Conservation (phyloP, 2,329 filamentous ascomycete genomes). For the Fusarium beomiforme region DNA sequence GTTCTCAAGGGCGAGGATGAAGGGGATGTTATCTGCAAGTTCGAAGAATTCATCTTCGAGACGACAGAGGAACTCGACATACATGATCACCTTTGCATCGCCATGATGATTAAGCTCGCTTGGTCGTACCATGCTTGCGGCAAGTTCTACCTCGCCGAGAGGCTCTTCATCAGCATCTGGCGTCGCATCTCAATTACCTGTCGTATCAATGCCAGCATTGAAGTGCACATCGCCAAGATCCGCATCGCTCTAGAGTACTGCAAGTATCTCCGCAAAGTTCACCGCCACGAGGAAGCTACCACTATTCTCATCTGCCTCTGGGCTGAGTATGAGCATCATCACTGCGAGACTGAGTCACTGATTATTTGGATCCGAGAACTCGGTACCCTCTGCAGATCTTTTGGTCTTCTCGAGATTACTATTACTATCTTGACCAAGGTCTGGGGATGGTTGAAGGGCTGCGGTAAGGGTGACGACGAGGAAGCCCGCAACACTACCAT, state of each 20-base stretch:
- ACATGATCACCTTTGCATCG: constrained; percentile 47
- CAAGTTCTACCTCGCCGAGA: constrained; percentile 49
- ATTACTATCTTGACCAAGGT: constrained; percentile 50
- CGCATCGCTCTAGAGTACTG: constrained; percentile 52
- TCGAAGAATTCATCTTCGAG: constrained; percentile 49
- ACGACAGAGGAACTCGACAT: constrained; percentile 48
- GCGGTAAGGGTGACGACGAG: constrained; percentile 45
- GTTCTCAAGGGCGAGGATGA: constrained; percentile 43
- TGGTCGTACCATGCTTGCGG: constrained; percentile 47
- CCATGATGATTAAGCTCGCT: constrained; percentile 49
- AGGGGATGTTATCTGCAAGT: constrained; percentile 43
- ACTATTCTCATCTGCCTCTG: constrained; percentile 54
- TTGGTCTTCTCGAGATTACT: constrained; percentile 49
- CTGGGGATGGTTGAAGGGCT: constrained; percentile 52
- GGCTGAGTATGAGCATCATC: constrained; percentile 52
- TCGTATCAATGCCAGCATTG: constrained; percentile 42
- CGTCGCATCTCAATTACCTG: constrained; percentile 49
- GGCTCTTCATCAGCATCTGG: constrained; percentile 53
- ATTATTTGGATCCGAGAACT: constrained; percentile 51
- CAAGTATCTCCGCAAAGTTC: constrained; percentile 46
- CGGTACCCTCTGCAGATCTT: constrained; percentile 45
- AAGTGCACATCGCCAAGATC: constrained; percentile 51
- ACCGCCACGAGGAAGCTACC: constrained; percentile 49
- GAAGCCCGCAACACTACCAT: constrained; percentile 48
- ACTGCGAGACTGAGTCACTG: constrained; percentile 46